A percentile compares a stretch with the other conserved stretches of the same genome.
Evolutionary conservation across 2,329 filamentous ascomycete species (phyloP).

Genomic region (Rutstroemia sp.): DNA sequence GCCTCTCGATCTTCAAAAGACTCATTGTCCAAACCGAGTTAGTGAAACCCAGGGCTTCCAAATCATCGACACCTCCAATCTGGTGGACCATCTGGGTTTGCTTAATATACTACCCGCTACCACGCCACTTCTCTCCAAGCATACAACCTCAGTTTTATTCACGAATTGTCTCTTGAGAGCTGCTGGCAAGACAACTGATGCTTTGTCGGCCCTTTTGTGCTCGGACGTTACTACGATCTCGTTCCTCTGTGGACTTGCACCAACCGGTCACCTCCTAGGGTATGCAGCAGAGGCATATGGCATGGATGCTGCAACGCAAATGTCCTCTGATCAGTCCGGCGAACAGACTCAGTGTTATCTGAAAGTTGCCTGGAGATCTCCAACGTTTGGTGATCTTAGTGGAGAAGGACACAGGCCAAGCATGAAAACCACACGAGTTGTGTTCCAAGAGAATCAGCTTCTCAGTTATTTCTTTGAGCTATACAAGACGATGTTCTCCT

Average conservation of each 20-base stretch:
- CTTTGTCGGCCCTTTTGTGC: neutral
- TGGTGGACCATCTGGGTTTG: conserved; percentile 10
- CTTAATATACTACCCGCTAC: conserved; percentile 12
- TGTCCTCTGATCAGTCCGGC: neutral
- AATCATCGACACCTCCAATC: conserved; percentile 14
- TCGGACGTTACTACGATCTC: conserved; percentile 10
- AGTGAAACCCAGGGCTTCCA: neutral
- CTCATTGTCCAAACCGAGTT: neutral
- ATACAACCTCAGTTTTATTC: conserved; percentile 5
- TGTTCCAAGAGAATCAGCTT: neutral
- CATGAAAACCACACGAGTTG: neutral
- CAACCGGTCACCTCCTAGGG: neutral
- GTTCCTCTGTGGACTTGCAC: conserved; percentile 6
- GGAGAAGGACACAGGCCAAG: neutral
- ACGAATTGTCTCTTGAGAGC: conserved; percentile 4
- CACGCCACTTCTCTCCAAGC: conserved; percentile 8
- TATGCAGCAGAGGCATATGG: neutral
- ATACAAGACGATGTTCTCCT: neutral
- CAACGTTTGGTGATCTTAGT: neutral
- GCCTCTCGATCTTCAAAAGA: neutral
- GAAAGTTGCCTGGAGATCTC: neutral
- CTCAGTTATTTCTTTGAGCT: neutral
- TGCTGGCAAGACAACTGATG: neutral
- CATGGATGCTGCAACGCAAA: neutral
- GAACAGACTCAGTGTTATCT: neutral